Evolutionary conservation across 2,329 filamentous ascomycete genomes (phyloP), one percentile per base, ranked within the genome.

Genomic region (Clarireedia monteithiana): DNA sequence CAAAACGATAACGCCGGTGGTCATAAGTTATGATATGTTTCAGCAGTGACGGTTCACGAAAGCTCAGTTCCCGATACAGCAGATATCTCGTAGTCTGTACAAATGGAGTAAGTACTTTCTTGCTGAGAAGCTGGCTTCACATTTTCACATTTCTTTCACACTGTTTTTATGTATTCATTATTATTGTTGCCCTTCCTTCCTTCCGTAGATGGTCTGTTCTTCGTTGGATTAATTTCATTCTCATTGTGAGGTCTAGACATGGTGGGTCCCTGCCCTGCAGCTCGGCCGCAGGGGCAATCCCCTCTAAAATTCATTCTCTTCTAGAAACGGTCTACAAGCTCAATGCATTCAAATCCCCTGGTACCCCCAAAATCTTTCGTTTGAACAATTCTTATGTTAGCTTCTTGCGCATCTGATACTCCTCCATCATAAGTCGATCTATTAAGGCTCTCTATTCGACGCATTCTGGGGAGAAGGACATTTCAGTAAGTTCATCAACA

Each of bases 261-360:
- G 45, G 44, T 40, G 52, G 45, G 42, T 40, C 34, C 52, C 48
- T 39, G 45, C 17, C 52, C 48, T 39, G 45, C 17, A 40, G 40
- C 40, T 49, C 52, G 52, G 52, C 52, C 52, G 46, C 52, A 54
- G 52, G 52, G 52, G 52, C 45, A 54, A 54, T 54, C 52, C 46
- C 52, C 52, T 50, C 45, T 54, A 48, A 54, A 54, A 48, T 49
- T 54, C 49, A 49, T 39, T 49, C 42, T 49, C 44, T 24, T 46
- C n/a, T 24, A 20, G 20, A 24, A 24, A 26, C 6, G 6, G 10
- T 39, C 23, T 48, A 48, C 45, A 54, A 54, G 52, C 45, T 54
- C 52, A 48, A 53, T 53, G 42, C 44, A 23, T 54, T 48, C n/a
- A 42, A 54, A 39, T 34, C 48, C 36, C 38, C 45, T 49, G 30